Evolutionary conservation across 225 moss, liverwort and hornwort species (phyloP).

Genomic region (Pseudisothecium myosuroides): DNA sequence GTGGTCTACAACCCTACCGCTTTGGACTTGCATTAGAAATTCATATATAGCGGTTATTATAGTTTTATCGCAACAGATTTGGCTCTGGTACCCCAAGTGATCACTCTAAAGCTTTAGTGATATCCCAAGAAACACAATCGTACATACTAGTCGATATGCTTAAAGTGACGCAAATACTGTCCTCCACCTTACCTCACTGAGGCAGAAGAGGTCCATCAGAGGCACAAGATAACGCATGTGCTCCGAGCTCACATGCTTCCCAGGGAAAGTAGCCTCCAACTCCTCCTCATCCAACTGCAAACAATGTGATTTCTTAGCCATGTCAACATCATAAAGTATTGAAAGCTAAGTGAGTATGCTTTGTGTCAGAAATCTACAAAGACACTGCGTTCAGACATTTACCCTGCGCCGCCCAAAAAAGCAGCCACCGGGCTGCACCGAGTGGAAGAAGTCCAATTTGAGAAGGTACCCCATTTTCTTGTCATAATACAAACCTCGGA

Average conservation of each 20-base stretch:
- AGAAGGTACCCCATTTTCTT: slow-evolving; percentile 86
- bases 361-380: background rate
- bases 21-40: background rate
- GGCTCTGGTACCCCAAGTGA: background rate
- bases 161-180: background rate
- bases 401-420: slow-evolving; percentile 84
- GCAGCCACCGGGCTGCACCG: slow-evolving; percentile 86
- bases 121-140: background rate
- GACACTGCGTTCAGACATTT: background rate
- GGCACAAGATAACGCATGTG: slow-evolving; percentile 81
- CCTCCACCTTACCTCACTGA: slow-evolving; percentile 63
- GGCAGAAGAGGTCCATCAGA: slow-evolving; percentile 91
- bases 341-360: background rate
- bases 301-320: background rate
- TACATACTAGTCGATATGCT: background rate
- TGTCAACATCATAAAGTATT: background rate
- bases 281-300: slow-evolving; percentile 36
- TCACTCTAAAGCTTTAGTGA: background rate
- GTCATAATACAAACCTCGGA: slow-evolving; percentile 92
- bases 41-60: background rate
- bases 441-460: slow-evolving; percentile 92
- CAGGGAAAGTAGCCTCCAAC: slow-evolving; percentile 72
- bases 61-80: background rate
- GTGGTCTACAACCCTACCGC: background rate
- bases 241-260: slow-evolving; percentile 81